A percentile compares a stretch with the other conserved stretches of the same genome.
These are phyloP conservation scores for Pyracantha coccinea DNA, from an alignment of 331 rosid species.

Conservation along the genomic window DNA sequence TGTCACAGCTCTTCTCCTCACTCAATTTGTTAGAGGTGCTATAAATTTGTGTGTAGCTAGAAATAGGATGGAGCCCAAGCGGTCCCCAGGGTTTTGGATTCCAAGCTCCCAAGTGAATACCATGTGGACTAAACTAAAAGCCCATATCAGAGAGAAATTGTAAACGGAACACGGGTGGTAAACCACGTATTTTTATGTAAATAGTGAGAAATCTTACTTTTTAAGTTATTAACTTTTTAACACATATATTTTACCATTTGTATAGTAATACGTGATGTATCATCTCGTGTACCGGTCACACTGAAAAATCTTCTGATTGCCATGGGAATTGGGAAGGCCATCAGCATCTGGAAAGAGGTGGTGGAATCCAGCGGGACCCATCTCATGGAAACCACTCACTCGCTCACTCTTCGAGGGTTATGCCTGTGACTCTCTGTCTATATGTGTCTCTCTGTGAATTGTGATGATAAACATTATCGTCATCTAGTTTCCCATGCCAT, in stretches of 20 bases:
- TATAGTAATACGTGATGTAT: too few relatives aligned
- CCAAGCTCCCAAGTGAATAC: conserved; percentile 9
- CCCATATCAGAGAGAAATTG: background rate
- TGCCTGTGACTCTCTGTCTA: background rate
- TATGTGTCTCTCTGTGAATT: background rate
- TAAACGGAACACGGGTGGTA: rapidly evolving
- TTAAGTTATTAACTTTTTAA: too few relatives aligned
- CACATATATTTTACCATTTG: rapidly evolving
- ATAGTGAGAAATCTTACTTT: too few relatives aligned
- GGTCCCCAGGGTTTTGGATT: conserved; percentile 42
- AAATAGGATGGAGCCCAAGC: background rate
- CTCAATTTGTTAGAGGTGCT: too few relatives aligned
- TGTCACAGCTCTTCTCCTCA: background rate
- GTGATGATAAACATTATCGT: conserved; percentile 7
- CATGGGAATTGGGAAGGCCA: background rate
- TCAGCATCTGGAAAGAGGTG: background rate
- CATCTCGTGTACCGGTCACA: rapidly evolving
- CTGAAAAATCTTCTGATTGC: too few relatives aligned
- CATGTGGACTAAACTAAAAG: background rate
- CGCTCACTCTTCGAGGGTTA: too few relatives aligned
- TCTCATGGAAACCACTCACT: background rate
- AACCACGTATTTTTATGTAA: too few relatives aligned
- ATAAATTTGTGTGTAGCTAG: background rate
- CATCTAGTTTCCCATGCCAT: background rate
- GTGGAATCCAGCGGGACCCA: conserved; percentile 3